phyloP scores from a whole-genome alignment of 1,284 basidiomycete species.

The Ganoderma meredithae region DNA sequence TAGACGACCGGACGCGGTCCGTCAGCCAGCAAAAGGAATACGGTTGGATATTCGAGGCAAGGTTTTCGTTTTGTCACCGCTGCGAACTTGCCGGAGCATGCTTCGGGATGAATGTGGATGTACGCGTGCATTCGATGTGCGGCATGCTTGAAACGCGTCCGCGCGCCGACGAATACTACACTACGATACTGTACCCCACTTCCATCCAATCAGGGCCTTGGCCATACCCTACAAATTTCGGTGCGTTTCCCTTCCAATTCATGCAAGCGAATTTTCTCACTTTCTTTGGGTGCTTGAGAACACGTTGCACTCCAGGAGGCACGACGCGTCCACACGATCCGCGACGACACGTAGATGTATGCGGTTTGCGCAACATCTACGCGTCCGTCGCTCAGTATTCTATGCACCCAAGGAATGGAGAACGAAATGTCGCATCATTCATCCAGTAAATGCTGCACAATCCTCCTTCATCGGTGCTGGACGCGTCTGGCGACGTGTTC shows the following conservation, averaged over 20 bases:
- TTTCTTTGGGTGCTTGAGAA: neutral
- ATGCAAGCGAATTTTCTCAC: neutral
- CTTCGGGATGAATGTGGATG: neutral
- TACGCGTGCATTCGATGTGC: neutral
- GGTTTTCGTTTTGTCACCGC: neutral
- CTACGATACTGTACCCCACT: neutral
- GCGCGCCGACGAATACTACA: neutral
- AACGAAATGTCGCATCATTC: neutral
- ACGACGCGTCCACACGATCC: neutral
- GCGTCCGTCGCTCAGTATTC: neutral
- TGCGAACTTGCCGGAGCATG: neutral
- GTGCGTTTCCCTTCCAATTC: neutral
- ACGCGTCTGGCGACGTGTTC: neutral
- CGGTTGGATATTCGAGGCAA: neutral
- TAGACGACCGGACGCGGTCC: neutral
- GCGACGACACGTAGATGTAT: neutral
- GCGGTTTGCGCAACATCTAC: neutral
- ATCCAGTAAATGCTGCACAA: neutral
- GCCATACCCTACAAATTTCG: neutral
- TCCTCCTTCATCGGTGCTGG: neutral
- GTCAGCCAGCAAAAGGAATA: neutral
- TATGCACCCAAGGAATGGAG: neutral
- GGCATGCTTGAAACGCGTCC: slow-evolving; percentile 4
- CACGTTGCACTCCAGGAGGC: neutral
- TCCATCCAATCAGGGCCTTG: neutral